Evolutionary conservation across 73 alveolate genomes (phyloP).

Genomic region (Uronychia setigera): DNA sequence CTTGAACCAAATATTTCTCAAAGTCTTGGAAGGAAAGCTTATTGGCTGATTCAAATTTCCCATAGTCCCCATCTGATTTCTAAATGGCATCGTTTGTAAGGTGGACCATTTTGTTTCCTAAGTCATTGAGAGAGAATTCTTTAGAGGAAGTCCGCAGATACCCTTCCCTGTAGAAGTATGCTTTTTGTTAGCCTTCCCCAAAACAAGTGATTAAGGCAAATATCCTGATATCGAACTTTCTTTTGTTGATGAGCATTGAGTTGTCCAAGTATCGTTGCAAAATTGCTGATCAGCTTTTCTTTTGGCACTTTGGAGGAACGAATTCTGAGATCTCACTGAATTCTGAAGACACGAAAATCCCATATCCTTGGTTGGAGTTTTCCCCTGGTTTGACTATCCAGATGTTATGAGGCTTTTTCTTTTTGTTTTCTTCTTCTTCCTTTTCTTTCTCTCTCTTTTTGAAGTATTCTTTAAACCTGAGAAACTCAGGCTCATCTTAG

Average conservation of each 20-base stretch:
- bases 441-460: not conserved
- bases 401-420: conserved; percentile 10
- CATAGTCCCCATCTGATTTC: conserved; percentile 78
- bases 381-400: conserved; percentile 56
- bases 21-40: conserved; percentile 82
- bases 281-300: conserved; percentile 36
- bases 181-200: conserved; percentile 76
- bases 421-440: not conserved
- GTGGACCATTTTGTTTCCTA: conserved; percentile 70
- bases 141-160: conserved; percentile 74
- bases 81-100: conserved; percentile 86
- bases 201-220: conserved; percentile 69
- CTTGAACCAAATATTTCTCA: conserved; percentile 62
- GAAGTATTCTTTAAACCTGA: conserved; percentile 22
- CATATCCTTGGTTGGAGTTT: conserved; percentile 44
- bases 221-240: conserved; percentile 80
- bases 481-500: conserved; percentile 17
- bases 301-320: not conserved
- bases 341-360: conserved; percentile 24
- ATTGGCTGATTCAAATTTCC: conserved; percentile 80
- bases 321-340: conserved; percentile 13
- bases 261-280: conserved; percentile 72
- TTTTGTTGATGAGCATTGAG: conserved; percentile 67
- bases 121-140: conserved; percentile 65
- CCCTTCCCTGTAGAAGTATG: conserved; percentile 73